Conservation (phyloP, 129 eudicot genomes). For the Silybum marianum region DNA sequence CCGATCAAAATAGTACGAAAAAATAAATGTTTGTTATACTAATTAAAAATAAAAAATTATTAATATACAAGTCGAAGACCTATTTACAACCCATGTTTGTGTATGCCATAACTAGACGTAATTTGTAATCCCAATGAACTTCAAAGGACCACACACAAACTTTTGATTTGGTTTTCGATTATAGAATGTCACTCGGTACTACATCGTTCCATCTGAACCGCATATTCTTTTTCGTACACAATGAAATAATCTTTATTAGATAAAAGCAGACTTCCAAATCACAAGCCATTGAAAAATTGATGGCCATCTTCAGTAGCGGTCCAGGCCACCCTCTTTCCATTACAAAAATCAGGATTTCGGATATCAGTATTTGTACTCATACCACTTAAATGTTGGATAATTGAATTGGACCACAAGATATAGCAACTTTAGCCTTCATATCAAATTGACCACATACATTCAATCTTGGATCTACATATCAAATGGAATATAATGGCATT, state of each 20-base stretch:
- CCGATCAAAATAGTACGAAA: no score
- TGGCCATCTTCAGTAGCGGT: conserved; percentile 13
- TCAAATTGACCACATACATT: background rate
- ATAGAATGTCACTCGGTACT: no score
- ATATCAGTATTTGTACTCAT: background rate
- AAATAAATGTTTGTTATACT: no score
- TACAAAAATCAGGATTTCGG: background rate
- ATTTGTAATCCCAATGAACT: no score
- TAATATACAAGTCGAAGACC: no score
- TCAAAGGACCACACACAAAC: no score
- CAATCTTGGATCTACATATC: background rate
- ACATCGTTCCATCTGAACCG: no score
- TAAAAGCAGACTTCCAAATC: background rate
- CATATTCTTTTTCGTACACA: no score
- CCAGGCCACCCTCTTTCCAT: background rate
- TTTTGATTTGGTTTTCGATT: no score
- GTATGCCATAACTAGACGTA: no score
- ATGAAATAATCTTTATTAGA: background rate
- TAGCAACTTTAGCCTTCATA: background rate
- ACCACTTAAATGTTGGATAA: background rate
- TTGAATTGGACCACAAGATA: conserved; percentile 24
- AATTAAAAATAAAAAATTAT: no score
- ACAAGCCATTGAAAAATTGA: background rate
- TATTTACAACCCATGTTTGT: no score
- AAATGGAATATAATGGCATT: background rate